Conservation (phyloP, 2,329 filamentous ascomycete species). For the Colletotrichum neosansevieriae region DNA sequence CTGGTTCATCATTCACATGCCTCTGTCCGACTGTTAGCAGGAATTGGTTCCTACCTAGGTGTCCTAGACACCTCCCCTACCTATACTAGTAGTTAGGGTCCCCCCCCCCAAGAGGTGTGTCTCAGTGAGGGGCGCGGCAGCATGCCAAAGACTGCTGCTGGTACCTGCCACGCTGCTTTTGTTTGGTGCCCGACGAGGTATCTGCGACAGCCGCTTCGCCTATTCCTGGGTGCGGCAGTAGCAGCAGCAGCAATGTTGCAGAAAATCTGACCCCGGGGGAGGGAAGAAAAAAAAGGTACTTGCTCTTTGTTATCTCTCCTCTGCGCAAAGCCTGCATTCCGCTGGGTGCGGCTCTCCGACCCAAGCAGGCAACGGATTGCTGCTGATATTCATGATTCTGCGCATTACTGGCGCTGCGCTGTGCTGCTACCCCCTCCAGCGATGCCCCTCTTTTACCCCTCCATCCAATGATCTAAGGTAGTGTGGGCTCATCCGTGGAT, state of each 20-base stretch:
- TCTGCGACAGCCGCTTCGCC: conserved; percentile 31
- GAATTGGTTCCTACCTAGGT: not conserved
- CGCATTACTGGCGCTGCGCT: conserved; percentile 34
- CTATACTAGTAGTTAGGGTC: too few species aligned
- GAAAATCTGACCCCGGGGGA: too few species aligned
- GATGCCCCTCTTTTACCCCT: conserved; percentile 38
- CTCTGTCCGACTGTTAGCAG: conserved; percentile 5
- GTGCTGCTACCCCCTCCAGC: conserved; percentile 8
- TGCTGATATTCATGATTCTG: conserved; percentile 22
- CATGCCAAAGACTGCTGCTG: not conserved
- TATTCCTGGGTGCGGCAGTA: conserved; percentile 15
- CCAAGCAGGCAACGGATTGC: not conserved
- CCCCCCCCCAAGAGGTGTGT: not conserved
- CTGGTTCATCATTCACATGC: conserved; percentile 28
- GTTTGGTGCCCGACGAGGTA: conserved; percentile 25
- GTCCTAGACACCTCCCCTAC: too few species aligned
- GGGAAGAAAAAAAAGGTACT: not conserved
- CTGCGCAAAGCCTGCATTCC: conserved; percentile 21
- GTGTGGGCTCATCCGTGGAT: conserved; percentile 21
- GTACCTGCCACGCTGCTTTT: conserved; percentile 15
- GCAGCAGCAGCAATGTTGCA: too few species aligned
- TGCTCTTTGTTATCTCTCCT: conserved; percentile 23
- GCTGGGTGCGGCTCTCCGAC: conserved; percentile 27
- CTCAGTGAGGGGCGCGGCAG: conserved; percentile 21
- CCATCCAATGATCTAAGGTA: conserved; percentile 34